Base-by-base conservation (phyloP, 768 basidiomycete species). In the Termitomyces sp. region DNA sequence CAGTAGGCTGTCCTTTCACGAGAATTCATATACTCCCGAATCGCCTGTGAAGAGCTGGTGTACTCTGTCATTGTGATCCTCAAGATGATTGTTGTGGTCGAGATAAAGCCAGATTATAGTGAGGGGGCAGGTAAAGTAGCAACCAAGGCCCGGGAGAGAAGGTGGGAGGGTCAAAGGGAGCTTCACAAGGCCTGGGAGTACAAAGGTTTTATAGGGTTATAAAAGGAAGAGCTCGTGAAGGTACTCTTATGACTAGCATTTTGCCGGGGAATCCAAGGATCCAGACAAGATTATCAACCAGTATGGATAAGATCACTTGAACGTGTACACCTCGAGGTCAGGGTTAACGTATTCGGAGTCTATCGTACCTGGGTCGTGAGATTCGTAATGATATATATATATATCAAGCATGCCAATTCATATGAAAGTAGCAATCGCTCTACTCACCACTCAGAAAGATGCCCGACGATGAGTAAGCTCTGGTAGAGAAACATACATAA, bases 241-340 rank as follows among this genome's bases (percentile, higher is more conserved):
- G 44, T 56, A 54, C 58, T 60, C 37, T 66, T 65, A 64, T 65
- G 66, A 69, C 68, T 71, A 66, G 67, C 67, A 72, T 73, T 64
- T 65, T 65, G 65, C 67, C 68, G 67, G 69, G 47, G 47, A 56
- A 48, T 49, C 55, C 61, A 64, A 70, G 65, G 67, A 62, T 60
- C 58, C 61, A 65, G 62, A 60, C 63, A 69, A 70, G 71, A 73
- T 74, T 70, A 71, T 70, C 68, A 64, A 64, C 64, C 60, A 65
- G 60, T 64, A 39, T 64, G 73, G 72, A 72, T 70, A 72, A 73
- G 73, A 78, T 77, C 75, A 41, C 39, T 20, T 75, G 69, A 79
- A 76, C 78, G 78, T 79, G 78, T 69, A 62, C 60, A 66, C 77
- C 78, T 75, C 75, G 69, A 75, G 77, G 75, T 72, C 39, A 50